Percentiles rank a stretch among this genome's conserved stretches.
Conservation (phyloP, 1,139 yeast species). For the Keqinozyma sinolaborantium region DNA sequence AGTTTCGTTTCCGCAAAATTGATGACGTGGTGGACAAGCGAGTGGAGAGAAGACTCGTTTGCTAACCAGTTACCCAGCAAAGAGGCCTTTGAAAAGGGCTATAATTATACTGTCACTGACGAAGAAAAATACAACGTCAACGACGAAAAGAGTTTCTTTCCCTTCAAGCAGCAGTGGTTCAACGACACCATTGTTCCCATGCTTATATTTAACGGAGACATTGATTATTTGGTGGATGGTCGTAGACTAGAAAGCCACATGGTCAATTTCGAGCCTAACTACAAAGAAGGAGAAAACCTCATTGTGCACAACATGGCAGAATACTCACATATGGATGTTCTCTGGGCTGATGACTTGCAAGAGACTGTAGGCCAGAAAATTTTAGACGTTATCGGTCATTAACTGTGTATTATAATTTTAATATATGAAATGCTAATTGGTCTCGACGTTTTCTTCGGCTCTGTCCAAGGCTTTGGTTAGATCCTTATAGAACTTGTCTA, state of each 20-base stretch:
- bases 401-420: neutral
- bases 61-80: slow-evolving; percentile 34
- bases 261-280: slow-evolving; percentile 44
- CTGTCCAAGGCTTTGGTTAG: slow-evolving; percentile 9
- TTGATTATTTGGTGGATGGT: slow-evolving; percentile 69
- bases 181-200: slow-evolving; percentile 47
- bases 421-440: neutral
- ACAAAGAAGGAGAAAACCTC: slow-evolving; percentile 35
- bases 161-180: slow-evolving; percentile 56
- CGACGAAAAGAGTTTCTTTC: slow-evolving; percentile 53
- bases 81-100: slow-evolving; percentile 27
- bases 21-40: slow-evolving; percentile 87
- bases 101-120: slow-evolving; percentile 17
- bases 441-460: slow-evolving; percentile 8
- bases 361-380: slow-evolving; percentile 23
- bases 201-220: slow-evolving; percentile 57
- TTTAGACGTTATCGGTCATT: slow-evolving; percentile 1
- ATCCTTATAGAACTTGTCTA: slow-evolving; percentile 36
- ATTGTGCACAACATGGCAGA: slow-evolving; percentile 36
- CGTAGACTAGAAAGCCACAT: slow-evolving; percentile 50
- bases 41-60: slow-evolving; percentile 40
- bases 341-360: slow-evolving; percentile 53
- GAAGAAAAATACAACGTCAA: slow-evolving; percentile 19
- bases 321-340: slow-evolving; percentile 53
- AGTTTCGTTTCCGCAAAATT: slow-evolving; percentile 73